A percentile compares a stretch with the other conserved stretches of the same genome.
Evolutionary conservation across 2,329 filamentous ascomycete species (phyloP).

Genomic region (Calonectria henricotiae): DNA sequence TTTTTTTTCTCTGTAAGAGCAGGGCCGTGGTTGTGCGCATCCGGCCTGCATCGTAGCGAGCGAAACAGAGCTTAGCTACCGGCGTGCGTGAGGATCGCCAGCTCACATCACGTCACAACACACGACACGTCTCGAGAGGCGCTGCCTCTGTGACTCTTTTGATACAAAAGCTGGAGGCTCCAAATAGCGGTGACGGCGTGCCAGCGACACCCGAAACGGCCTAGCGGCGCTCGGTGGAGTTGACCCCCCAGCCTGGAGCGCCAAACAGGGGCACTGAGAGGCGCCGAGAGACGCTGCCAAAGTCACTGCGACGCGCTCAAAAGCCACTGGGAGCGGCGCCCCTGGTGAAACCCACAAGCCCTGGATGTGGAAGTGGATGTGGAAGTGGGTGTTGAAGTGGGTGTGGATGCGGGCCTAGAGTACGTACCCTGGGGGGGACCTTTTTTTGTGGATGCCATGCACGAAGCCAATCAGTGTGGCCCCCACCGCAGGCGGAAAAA

Average conservation of each 20-base stretch:
- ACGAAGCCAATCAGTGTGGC: conserved; percentile 35
- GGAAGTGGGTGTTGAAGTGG: not conserved
- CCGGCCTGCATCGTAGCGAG: conserved; percentile 43
- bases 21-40: conserved; percentile 29
- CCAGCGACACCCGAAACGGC: conserved; percentile 39
- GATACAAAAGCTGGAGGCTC: conserved; percentile 34
- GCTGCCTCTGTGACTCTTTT: conserved; percentile 34
- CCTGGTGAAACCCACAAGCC: conserved; percentile 27
- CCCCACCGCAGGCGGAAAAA: conserved; percentile 52
- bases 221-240: conserved; percentile 39
- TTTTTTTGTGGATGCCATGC: conserved; percentile 22
- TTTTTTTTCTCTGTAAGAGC: not conserved
- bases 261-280: conserved; percentile 16
- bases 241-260: conserved; percentile 16
- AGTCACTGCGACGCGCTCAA: conserved; percentile 14
- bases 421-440: conserved; percentile 28
- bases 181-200: conserved; percentile 54
- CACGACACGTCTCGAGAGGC: conserved; percentile 25
- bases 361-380: conserved; percentile 1
- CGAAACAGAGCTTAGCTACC: conserved; percentile 41
- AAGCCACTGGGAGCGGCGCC: conserved; percentile 22
- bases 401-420: not conserved
- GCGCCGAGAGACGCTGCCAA: conserved; percentile 30
- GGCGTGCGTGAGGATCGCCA: conserved; percentile 29
- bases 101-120: conserved; percentile 32